Conservation (phyloP, 257 asterid genomes). For the Nicotiana attenuata region DNA sequence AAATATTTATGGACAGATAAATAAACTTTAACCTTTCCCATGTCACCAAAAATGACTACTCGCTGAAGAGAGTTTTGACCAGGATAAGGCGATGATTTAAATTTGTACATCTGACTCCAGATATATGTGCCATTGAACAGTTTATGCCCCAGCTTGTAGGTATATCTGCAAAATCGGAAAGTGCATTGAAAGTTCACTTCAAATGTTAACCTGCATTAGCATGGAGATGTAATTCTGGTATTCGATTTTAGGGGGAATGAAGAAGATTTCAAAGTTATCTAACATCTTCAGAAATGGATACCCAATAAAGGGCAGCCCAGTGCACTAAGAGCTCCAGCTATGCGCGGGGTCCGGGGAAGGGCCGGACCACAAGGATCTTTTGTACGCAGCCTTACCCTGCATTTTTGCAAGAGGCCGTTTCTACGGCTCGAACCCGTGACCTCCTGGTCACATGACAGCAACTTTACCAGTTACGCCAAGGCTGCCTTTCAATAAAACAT, state of each 20-base stretch:
- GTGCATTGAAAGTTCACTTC: neutral
- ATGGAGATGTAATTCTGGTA: neutral
- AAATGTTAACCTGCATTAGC: neutral
- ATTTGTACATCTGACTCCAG: constrained; percentile 61
- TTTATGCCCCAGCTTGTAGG: constrained; percentile 83
- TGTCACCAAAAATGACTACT: constrained; percentile 83
- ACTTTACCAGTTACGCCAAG: too few relatives aligned
- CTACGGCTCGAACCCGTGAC: too few relatives aligned
- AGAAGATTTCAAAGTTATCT: neutral
- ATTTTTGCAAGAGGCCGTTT: too few relatives aligned
- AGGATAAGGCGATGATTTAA: constrained; percentile 91
- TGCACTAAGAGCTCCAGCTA: too few relatives aligned
- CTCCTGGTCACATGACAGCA: too few relatives aligned
- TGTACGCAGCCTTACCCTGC: too few relatives aligned
- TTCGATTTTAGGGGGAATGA: neutral
- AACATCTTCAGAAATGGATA: neutral
- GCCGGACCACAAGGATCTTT: too few relatives aligned
- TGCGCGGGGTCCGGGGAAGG: too few relatives aligned
- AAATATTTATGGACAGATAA: neutral
- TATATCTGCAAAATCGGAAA: constrained; percentile 51
- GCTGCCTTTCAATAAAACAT: neutral
- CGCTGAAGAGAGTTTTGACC: constrained; percentile 87
- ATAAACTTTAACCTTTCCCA: constrained; percentile 73
- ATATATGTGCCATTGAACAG: constrained; percentile 50
- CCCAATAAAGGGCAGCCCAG: neutral